Base-by-base conservation (phyloP, 1,284 basidiomycete species). In the Marasmius sp. region DNA sequence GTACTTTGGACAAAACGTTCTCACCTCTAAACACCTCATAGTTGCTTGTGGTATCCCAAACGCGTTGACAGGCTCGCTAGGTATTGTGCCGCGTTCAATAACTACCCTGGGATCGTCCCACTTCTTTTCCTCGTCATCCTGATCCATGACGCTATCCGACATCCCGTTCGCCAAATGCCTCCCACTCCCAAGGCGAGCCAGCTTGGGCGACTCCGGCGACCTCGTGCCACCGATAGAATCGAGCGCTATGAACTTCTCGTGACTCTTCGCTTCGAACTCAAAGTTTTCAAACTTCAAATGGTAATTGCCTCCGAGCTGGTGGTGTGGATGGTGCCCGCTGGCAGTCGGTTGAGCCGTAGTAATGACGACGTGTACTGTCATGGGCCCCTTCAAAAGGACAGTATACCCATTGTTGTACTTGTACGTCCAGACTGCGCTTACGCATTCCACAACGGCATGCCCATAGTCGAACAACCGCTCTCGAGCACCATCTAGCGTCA, bases 31-130 rank as follows among this genome's bases (percentile, higher is more conserved):
- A 79, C 91, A 92, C 62, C 91, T 80, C 91, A 93, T 92, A 18
- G 91, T 92, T 2, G 90, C 89, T 70, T 93, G 91, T 2, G 91
- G 91, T 58, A 93, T 91, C 2, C 91, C 91, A 74, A 93, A 93
- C 37, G 88, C 88, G 68, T 92, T 93, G 58, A 93, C 88, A 6
- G 91, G 91, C 69, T 92, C 91, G 8, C 83, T 82, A 14, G 91
- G 91, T 65, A 92, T 82, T 33, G 78, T 77, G 27, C 82, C 87
- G 43, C 77, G 77, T n/a, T 86, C 84, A 57, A 89, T 84, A 51
- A 80, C 65, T 45, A 85, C 72, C 63, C 83, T 75, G 10, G 84
- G 84, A 66, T 90, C 87, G 38, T 89, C 86, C 80, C 82, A 85
- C 67, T 80, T 80, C 67, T 80, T 84, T 36, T 84, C 83, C 34